A percentile compares a stretch with the other conserved stretches of the same genome.
These are phyloP conservation scores for Datisca glomerata DNA, from an alignment of 306 rosid genomes.

Conservation along the genomic window DNA sequence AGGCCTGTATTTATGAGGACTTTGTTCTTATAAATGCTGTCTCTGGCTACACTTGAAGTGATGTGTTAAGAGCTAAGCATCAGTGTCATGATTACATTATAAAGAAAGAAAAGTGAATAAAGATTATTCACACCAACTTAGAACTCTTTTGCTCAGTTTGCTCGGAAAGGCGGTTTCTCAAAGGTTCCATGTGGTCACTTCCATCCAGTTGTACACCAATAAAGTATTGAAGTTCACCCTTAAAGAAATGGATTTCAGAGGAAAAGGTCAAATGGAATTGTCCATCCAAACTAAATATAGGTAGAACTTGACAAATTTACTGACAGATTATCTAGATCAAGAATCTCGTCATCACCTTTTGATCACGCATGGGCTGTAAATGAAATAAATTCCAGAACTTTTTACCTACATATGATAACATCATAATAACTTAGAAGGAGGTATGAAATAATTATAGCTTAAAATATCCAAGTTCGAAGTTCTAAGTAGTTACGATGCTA, in stretches of 20 bases:
- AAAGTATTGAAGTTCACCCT: constrained; percentile 98
- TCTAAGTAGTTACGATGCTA: no score
- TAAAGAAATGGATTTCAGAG: constrained; percentile 8
- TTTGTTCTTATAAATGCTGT: no score
- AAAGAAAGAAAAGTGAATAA: not conserved
- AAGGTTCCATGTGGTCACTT: constrained; percentile 73
- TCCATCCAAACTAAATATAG: not conserved
- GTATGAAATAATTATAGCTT: not conserved
- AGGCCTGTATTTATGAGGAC: no score
- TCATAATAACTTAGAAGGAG: constrained; percentile 5
- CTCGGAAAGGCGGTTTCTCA: constrained; percentile 47
- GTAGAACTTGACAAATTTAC: not conserved
- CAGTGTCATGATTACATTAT: not conserved
- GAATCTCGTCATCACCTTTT: constrained; percentile 39
- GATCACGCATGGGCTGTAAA: constrained; percentile 94
- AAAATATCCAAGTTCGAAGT: no score
- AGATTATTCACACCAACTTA: constrained; percentile 38
- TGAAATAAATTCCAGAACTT: constrained; percentile 92
- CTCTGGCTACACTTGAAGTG: no score
- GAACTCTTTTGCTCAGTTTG: constrained; percentile 49
- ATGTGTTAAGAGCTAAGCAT: not conserved
- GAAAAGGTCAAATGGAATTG: no score
- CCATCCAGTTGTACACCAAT: constrained; percentile 92
- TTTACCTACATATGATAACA: constrained; percentile 48
- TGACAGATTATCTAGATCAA: constrained; percentile 8